phyloP scores from a whole-genome alignment of 306 rosid species.

The Dryas drummondii region DNA sequence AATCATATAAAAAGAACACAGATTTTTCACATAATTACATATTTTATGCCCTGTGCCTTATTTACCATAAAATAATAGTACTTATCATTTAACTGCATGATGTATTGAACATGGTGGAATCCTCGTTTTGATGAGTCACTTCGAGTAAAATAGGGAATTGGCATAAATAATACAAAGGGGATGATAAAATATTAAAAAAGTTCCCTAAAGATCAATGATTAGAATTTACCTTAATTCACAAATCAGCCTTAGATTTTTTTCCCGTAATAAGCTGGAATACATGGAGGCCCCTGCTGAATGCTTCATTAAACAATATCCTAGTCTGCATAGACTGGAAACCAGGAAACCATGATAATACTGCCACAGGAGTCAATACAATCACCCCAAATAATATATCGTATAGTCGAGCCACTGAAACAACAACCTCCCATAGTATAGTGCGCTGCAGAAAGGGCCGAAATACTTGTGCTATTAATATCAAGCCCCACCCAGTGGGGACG shows the following conservation, averaged over 20 bases:
- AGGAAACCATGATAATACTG: conserved; percentile 80
- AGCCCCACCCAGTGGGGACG: conserved; percentile 91
- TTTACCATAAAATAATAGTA: not conserved
- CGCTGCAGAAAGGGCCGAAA: conserved; percentile 53
- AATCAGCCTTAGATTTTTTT: conserved; percentile 41
- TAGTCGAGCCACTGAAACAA: conserved; percentile 65
- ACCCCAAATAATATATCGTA: conserved; percentile 78
- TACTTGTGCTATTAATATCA: conserved; percentile 78
- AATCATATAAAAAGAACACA: not conserved
- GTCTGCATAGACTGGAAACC: conserved; percentile 94
- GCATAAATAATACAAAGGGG: not conserved
- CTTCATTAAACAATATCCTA: conserved; percentile 80
- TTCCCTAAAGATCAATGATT: conserved; percentile 7
- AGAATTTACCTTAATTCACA: conserved; percentile 39
- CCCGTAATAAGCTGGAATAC: conserved; percentile 75
- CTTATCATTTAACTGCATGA: not conserved
- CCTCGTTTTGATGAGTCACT: not conserved
- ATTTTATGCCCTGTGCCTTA: not conserved
- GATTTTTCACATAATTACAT: not conserved
- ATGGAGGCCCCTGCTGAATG: conserved; percentile 79
- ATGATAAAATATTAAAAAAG: conserved; percentile 16
- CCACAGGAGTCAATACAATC: conserved; percentile 72
- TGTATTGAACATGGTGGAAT: not conserved
- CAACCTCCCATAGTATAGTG: conserved; percentile 52
- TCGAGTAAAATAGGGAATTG: not conserved